Conservation (phyloP, 2,329 filamentous ascomycete genomes). For the Curvularia verruculosa region DNA sequence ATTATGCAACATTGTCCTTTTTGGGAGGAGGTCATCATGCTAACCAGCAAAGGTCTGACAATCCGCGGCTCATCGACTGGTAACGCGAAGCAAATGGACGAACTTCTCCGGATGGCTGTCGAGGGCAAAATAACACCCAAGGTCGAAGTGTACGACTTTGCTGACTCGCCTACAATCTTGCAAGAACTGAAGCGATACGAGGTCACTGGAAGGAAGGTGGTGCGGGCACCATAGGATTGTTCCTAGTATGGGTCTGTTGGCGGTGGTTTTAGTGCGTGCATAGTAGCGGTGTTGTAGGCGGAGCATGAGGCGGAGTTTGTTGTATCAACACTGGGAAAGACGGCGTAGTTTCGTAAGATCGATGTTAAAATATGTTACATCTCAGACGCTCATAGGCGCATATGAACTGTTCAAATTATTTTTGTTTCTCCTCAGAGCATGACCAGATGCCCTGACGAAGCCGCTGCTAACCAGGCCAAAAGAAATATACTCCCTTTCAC, state of each 20-base stretch:
- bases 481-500: not conserved
- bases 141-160: constrained; percentile 46
- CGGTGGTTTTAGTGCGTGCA: constrained; percentile 1
- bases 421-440: not conserved
- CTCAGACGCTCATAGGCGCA: not conserved
- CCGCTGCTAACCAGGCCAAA: too few species aligned
- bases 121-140: constrained; percentile 51
- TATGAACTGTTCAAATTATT: not conserved
- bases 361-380: not conserved
- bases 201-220: constrained; percentile 46
- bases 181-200: constrained; percentile 44
- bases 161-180: constrained; percentile 45
- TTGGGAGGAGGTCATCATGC: not conserved
- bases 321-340: not conserved
- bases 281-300: not conserved
- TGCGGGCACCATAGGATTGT: constrained; percentile 32
- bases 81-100: constrained; percentile 54
- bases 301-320: not conserved
- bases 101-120: constrained; percentile 53
- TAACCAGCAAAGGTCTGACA: constrained; percentile 42
- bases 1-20: not conserved
- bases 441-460: too few species aligned
- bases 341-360: not conserved
- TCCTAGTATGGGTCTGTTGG: not conserved
- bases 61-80: constrained; percentile 57